Percentiles rank a stretch among this genome's conserved stretches.
Conservation (phyloP, 352 stramenopile species). For the Elongisporangium prolatum region DNA sequence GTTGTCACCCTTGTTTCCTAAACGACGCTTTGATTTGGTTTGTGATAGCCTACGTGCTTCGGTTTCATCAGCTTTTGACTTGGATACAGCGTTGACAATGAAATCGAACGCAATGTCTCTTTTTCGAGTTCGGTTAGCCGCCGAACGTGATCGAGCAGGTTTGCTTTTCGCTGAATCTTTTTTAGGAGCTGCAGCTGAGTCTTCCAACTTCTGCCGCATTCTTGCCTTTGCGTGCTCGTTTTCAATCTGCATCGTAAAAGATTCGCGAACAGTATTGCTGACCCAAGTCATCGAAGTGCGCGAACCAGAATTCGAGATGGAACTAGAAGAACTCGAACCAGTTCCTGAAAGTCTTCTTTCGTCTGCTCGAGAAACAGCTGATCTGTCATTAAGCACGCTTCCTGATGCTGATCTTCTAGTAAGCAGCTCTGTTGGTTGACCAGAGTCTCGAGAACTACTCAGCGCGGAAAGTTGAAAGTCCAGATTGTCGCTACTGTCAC, state of each 20-base stretch:
- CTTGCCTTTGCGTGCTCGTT: conserved; percentile 54
- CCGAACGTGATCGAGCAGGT: conserved; percentile 5
- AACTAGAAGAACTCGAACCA: not conserved
- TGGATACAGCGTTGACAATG: conserved; percentile 27
- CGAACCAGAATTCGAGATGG: not conserved
- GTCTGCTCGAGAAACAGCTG: not conserved
- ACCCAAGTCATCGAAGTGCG: conserved; percentile 20
- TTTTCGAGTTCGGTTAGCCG: conserved; percentile 39
- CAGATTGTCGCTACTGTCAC: not conserved
- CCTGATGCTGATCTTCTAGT: conserved; percentile 4
- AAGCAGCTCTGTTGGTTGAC: conserved; percentile 1
- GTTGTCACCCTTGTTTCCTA: conserved; percentile 8
- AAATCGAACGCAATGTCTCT: conserved; percentile 66
- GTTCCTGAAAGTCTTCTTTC: conserved; percentile 16
- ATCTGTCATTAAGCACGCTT: conserved; percentile 4
- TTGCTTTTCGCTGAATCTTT: not conserved
- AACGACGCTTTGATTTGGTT: conserved; percentile 9
- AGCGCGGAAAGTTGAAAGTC: not conserved
- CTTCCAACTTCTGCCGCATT: conserved; percentile 64
- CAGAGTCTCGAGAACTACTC: not conserved
- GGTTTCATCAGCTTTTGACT: conserved; percentile 20
- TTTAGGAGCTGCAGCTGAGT: conserved; percentile 6
- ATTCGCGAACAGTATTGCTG: conserved; percentile 31
- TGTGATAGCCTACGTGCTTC: conserved; percentile 11
- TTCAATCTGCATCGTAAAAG: conserved; percentile 46